A percentile compares a stretch with the other conserved stretches of the same genome.
phyloP scores from a whole-genome alignment of 129 eudicot genomes.

The Lonicera japonica region DNA sequence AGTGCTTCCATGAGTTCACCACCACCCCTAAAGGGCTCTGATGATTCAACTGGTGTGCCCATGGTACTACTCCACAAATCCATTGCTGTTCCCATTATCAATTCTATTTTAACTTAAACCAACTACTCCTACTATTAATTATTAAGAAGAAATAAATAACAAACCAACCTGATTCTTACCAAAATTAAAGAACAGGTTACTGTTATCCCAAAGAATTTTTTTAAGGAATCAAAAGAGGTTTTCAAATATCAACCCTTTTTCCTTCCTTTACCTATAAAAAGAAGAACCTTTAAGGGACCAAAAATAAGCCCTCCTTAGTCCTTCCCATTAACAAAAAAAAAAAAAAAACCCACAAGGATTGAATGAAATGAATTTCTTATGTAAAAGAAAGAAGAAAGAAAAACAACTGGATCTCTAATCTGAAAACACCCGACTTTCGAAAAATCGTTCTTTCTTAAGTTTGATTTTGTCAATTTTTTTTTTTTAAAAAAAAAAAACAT shows the following conservation, averaged over 20 bases:
- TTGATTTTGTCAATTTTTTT: conserved; percentile 32
- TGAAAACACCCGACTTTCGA: conserved; percentile 62
- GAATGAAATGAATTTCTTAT: background rate
- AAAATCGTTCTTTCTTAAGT: conserved; percentile 30
- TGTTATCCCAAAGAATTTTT: background rate
- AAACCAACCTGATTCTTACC: conserved; percentile 22
- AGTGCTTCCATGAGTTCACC: conserved; percentile 91
- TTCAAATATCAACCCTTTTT: conserved; percentile 37
- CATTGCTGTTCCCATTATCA: conserved; percentile 53
- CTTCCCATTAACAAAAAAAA: conserved; percentile 11
- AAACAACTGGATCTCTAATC: conserved; percentile 43
- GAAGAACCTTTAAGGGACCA: conserved; percentile 52
- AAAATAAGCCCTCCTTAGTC: conserved; percentile 60
- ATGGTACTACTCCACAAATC: conserved; percentile 39
- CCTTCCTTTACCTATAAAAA: background rate
- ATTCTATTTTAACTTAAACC: no score
- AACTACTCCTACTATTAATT: no score
- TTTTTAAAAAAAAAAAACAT: conserved; percentile 5
- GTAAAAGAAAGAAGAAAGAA: conserved; percentile 2
- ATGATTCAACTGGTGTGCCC: conserved; percentile 11
- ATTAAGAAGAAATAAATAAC: conserved; percentile 1
- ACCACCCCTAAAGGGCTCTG: conserved; percentile 34
- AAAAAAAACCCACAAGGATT: conserved; percentile 11
- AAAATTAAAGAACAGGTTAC: conserved; percentile 30
- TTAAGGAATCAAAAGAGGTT: conserved; percentile 14